Conservation (phyloP, 305 asterid genomes). For the Plantago lanceolata region DNA sequence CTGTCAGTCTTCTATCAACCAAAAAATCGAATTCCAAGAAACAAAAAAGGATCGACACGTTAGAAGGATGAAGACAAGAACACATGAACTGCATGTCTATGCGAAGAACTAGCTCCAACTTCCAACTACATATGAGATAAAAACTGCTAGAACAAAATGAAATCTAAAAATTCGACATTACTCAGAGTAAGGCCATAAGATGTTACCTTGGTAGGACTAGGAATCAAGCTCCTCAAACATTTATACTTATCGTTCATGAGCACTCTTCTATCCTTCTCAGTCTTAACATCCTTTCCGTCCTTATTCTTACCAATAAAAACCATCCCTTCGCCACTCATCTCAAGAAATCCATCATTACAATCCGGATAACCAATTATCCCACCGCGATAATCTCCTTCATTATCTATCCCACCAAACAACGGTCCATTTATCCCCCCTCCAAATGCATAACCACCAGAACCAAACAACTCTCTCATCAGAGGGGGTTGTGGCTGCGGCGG, state of each 20-base stretch:
- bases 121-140: too few relatives aligned
- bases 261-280: slow-evolving; percentile 73
- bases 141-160: background rate
- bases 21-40: too few relatives aligned
- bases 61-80: too few relatives aligned
- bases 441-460: slow-evolving; percentile 51
- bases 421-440: slow-evolving; percentile 30
- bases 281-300: slow-evolving; percentile 42
- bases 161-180: background rate
- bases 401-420: slow-evolving; percentile 49
- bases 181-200: background rate
- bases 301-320: slow-evolving; percentile 43
- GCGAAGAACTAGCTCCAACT: too few relatives aligned
- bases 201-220: slow-evolving; percentile 71
- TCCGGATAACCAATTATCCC: slow-evolving; percentile 39
- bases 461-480: slow-evolving; percentile 55
- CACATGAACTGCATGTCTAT: too few relatives aligned
- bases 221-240: slow-evolving; percentile 53
- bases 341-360: slow-evolving; percentile 53
- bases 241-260: slow-evolving; percentile 53
- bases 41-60: too few relatives aligned
- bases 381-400: slow-evolving; percentile 39
- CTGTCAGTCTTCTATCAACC: too few relatives aligned
- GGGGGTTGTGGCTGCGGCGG: slow-evolving; percentile 70
- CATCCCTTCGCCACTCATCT: slow-evolving; percentile 48